phyloP scores from a whole-genome alignment of 225 moss, liverwort and hornwort genomes.

The Anthoceros angustus region DNA sequence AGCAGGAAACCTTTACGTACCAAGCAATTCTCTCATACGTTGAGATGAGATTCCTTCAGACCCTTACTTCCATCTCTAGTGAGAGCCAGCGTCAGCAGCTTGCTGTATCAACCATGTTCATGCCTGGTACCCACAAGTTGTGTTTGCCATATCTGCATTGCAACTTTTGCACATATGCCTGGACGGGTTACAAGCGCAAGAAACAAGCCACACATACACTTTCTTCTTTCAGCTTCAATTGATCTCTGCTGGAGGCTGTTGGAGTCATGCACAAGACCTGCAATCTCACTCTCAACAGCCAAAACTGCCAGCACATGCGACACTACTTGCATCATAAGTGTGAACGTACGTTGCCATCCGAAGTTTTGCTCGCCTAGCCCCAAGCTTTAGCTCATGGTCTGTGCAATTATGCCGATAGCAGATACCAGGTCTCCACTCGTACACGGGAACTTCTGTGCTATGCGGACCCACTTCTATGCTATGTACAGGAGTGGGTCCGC shows the following conservation, averaged over 20 bases:
- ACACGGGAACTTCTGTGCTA: too few relatives aligned
- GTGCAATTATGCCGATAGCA: too few relatives aligned
- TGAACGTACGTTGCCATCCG: too few relatives aligned
- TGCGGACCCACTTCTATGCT: too few relatives aligned
- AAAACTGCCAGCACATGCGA: not conserved
- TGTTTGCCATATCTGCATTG: constrained; percentile 31
- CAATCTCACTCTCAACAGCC: not conserved
- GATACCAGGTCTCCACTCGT: too few relatives aligned
- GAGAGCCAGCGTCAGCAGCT: constrained; percentile 12
- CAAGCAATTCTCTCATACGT: constrained; percentile 3
- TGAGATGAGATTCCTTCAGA: constrained; percentile 9
- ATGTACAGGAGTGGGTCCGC: too few relatives aligned
- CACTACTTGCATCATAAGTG: too few relatives aligned
- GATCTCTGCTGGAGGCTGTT: not conserved
- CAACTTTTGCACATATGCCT: constrained; percentile 19
- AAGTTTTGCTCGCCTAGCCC: too few relatives aligned
- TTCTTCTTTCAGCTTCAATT: not conserved
- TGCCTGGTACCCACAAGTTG: constrained; percentile 22
- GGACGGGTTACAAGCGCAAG: not conserved
- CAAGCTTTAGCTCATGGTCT: too few relatives aligned
- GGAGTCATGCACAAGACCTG: not conserved
- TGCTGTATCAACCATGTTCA: constrained; percentile 23
- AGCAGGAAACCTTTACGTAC: constrained; percentile 12
- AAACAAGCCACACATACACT: not conserved
- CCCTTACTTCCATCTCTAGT: constrained; percentile 11